Conservation (phyloP, 768 basidiomycete species). For the Saitozyma podzolica region DNA sequence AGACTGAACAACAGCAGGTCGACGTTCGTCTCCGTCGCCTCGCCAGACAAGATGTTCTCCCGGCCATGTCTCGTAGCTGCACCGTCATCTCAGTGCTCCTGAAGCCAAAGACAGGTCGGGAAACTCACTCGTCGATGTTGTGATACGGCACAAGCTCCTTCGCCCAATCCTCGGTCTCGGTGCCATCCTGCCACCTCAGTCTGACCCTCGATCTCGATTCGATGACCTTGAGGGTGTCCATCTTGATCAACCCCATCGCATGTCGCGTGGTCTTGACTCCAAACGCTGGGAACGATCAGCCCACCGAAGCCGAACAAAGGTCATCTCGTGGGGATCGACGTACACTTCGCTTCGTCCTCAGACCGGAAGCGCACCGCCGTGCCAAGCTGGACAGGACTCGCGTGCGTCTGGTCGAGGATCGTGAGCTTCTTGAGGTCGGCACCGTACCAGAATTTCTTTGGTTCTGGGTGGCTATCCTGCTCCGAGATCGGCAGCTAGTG, state of each 20-base stretch:
- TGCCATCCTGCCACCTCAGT: slow-evolving; percentile 86
- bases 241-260: no score
- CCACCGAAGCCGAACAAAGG: not conserved
- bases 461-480: slow-evolving; percentile 65
- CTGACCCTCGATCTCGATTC: slow-evolving; percentile 70
- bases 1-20: slow-evolving; percentile 70
- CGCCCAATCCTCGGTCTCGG: slow-evolving; percentile 60
- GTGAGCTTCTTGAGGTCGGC: slow-evolving; percentile 65
- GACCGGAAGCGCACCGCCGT: slow-evolving; percentile 69
- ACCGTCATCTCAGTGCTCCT: slow-evolving; percentile 56
- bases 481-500: slow-evolving; percentile 63
- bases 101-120: slow-evolving; percentile 56
- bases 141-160: slow-evolving; percentile 74
- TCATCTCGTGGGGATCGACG: not conserved
- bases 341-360: not conserved
- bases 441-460: slow-evolving; percentile 73
- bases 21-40: slow-evolving; percentile 63
- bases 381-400: slow-evolving; percentile 69
- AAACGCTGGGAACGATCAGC: no score
- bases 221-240: slow-evolving; percentile 60
- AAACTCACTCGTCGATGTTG: slow-evolving; percentile 81
- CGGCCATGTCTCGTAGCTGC: slow-evolving; percentile 58
- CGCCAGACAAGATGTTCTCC: slow-evolving; percentile 88
- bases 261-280: no score
- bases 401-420: slow-evolving; percentile 63